Conservation (phyloP, 208 protist species). For the Leishmania tarentolae region DNA sequence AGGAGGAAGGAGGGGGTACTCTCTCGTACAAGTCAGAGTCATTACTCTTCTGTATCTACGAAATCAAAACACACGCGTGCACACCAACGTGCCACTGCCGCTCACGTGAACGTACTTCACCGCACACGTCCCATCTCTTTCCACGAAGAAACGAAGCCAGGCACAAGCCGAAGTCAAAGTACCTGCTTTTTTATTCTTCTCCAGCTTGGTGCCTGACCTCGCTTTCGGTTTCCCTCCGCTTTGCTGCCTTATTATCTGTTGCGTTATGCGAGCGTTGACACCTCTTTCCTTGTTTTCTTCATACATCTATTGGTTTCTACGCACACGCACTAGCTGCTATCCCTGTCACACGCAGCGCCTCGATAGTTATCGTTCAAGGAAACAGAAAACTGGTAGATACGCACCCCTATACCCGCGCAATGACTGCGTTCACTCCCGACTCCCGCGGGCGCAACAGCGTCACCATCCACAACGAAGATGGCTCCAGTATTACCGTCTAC, state of each 20-base stretch:
- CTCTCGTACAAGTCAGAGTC: neutral
- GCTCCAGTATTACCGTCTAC: slow-evolving; percentile 79
- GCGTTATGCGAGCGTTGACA: neutral
- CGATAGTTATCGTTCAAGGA: slow-evolving; percentile 8
- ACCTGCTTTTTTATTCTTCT: neutral
- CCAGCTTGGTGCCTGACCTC: neutral
- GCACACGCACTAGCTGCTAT: neutral
- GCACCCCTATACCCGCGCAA: neutral
- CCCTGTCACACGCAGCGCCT: neutral
- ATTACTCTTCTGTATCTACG: neutral
- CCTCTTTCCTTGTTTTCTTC: neutral
- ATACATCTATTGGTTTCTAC: neutral
- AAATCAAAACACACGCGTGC: too few species aligned
- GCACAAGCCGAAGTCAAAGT: neutral
- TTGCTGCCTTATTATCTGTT: neutral
- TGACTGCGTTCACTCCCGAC: slow-evolving; percentile 45
- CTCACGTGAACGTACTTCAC: neutral
- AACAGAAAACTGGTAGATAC: slow-evolving; percentile 6
- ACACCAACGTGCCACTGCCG: too few species aligned
- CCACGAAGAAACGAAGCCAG: too few species aligned
- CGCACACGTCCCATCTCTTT: neutral
- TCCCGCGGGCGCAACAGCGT: slow-evolving; percentile 36
- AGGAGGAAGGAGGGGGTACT: neutral
- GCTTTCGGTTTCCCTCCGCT: neutral
- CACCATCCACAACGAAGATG: slow-evolving; percentile 52